Evolutionary conservation across 768 basidiomycete genomes (phyloP).

Genomic region (Termitomyces sp.): DNA sequence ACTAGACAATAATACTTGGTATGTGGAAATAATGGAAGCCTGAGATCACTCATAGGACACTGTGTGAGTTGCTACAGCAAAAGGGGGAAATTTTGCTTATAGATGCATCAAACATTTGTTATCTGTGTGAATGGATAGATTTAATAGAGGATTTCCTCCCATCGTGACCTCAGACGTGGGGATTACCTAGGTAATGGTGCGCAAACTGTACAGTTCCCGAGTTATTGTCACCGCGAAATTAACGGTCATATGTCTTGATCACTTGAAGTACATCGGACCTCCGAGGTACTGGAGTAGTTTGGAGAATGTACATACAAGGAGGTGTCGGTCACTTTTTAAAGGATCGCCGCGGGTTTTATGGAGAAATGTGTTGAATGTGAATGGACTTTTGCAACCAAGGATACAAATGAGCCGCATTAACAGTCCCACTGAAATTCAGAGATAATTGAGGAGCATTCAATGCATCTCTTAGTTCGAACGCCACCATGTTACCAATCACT

Average conservation of each 20-base stretch:
- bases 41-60: background rate
- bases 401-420: too few species aligned
- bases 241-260: background rate
- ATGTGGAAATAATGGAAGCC: background rate
- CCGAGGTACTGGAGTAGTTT: background rate
- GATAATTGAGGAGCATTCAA: background rate
- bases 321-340: background rate
- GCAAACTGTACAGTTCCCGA: background rate
- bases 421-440: background rate
- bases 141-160: background rate
- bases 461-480: background rate
- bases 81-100: background rate
- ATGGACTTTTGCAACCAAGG: background rate
- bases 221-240: background rate
- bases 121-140: background rate
- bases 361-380: background rate
- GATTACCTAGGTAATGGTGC: background rate
- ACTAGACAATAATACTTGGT: background rate
- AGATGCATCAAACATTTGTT: background rate
- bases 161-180: slow-evolving; percentile 2
- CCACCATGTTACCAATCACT: background rate
- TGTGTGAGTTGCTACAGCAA: background rate
- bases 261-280: background rate
- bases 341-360: background rate
- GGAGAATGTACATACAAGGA: background rate